Base-by-base conservation (phyloP, 2,329 filamentous ascomycete species). In the Penicillium hordei region DNA sequence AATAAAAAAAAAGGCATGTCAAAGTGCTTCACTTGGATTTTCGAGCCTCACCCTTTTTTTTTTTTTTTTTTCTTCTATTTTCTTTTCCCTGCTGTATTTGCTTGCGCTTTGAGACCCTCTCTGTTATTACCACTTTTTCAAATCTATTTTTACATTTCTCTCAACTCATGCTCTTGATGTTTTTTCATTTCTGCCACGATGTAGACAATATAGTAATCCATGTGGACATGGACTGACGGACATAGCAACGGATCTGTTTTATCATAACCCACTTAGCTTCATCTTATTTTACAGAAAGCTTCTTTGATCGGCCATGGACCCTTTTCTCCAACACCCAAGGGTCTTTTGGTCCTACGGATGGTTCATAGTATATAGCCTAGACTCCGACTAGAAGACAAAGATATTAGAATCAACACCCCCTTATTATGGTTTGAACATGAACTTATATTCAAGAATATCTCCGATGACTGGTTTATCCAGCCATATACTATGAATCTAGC, bases 1-100 rank as follows among this genome's bases (percentile, higher is more conserved):
- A 74, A 54, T 75, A 69, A 69, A 54, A 48, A 55, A 49, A 36
- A 21, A 52, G 48, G 48, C 21, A 10, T 31, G 27, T 40, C 48
- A 34, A 42, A 40, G 36, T 56, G 43, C 44, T 61, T 31, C 58
- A 36, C 50, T 59, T 45, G 55, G 39, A 42, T 46, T 39, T 52
- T 25, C 34, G 27, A 42, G 33, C 23, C 45, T 39, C 19, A n/a
- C 19, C 21, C 21, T 48, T 25, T 53, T 52, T 40, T 19, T 44
- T 31, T 45, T 44, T 5, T 25, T 43, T 40, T 27, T 9, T 12
- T n/a, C n/a, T n/a, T 10, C 27, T 19, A 7, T n/a, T 34, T 19
- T 54, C 17, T 39, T 46, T n/a, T 34, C 12, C 40, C 46, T 51
- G 55, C 23, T 50, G 34, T 43, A 29, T 52, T 21, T 43, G 36